A percentile compares a stretch with the other conserved stretches of the same genome.
phyloP scores from a whole-genome alignment of 1,139 yeast genomes.

The Nadsonia commutata region DNA sequence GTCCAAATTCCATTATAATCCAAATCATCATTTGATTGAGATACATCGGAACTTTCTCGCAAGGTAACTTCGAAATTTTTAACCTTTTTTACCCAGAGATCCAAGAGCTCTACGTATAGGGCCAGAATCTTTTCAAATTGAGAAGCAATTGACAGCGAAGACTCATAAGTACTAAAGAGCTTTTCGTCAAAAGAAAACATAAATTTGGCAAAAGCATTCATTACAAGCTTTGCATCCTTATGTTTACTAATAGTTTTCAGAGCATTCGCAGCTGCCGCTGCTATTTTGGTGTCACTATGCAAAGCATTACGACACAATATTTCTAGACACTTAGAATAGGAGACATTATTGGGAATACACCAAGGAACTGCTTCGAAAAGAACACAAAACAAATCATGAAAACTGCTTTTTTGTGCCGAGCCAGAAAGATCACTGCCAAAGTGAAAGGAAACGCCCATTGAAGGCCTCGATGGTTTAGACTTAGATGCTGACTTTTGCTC shows the following conservation, averaged over 20 bases:
- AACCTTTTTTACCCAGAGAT: conserved; percentile 66
- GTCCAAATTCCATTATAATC: conserved; percentile 71
- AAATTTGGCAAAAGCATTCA: conserved; percentile 62
- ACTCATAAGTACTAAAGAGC: conserved; percentile 28
- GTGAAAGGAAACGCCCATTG: conserved; percentile 32
- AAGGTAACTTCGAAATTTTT: conserved; percentile 15
- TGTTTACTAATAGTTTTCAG: conserved; percentile 52
- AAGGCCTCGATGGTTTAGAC: conserved; percentile 17
- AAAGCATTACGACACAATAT: conserved; percentile 61
- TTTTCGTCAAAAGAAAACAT: conserved; percentile 67
- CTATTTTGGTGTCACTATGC: conserved; percentile 46
- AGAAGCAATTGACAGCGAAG: conserved; percentile 35
- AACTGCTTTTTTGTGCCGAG: conserved; percentile 22
- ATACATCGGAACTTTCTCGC: background rate
- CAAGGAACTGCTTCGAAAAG: conserved; percentile 58
- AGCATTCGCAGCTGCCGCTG: conserved; percentile 49
- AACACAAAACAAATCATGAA: conserved; percentile 52
- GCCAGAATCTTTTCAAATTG: conserved; percentile 49
- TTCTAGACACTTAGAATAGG: conserved; percentile 53
- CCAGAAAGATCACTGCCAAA: conserved; percentile 30
- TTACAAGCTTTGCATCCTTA: conserved; percentile 55
- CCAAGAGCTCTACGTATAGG: conserved; percentile 63
- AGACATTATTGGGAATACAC: conserved; percentile 39
- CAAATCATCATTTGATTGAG: conserved; percentile 45
- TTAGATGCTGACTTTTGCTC: conserved; percentile 9